These are phyloP conservation scores for Corymbia citriodora DNA, from an alignment of 441 rosid species.

Conservation along the genomic window DNA sequence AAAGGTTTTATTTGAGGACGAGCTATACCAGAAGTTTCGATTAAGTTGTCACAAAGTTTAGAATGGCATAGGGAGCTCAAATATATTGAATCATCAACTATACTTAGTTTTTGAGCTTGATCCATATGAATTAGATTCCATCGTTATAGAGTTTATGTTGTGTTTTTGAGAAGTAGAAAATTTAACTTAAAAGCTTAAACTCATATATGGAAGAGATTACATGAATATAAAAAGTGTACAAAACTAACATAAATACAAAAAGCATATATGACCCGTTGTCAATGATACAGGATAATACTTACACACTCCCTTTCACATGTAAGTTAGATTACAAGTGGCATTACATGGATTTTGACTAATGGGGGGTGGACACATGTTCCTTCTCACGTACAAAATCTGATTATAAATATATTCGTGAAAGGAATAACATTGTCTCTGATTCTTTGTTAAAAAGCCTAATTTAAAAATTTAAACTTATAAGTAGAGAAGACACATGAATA, in stretches of 20 bases:
- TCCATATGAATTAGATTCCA: accelerated
- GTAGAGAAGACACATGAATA: no score
- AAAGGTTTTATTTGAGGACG: neutral
- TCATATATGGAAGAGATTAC: neutral
- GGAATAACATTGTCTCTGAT: accelerated
- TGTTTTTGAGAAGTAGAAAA: neutral
- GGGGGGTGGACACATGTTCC: no score
- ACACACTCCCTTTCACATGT: no score
- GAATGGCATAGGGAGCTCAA: neutral
- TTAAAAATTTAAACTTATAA: accelerated
- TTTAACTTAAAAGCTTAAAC: no score
- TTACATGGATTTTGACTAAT: no score
- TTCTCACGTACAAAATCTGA: no score
- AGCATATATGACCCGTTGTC: no score
- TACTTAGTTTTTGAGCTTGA: neutral
- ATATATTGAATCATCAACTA: neutral
- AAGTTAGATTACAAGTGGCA: no score
- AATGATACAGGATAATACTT: no score
- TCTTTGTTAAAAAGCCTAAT: accelerated
- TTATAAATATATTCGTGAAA: no score
- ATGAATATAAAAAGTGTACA: no score
- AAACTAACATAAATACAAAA: no score
- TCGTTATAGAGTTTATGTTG: accelerated
- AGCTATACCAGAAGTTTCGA: neutral
- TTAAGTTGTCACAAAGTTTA: neutral